These are phyloP conservation scores for Ophiocordyceps robertsii DNA, from an alignment of 2,329 filamentous ascomycete species.

Conservation along the genomic window DNA sequence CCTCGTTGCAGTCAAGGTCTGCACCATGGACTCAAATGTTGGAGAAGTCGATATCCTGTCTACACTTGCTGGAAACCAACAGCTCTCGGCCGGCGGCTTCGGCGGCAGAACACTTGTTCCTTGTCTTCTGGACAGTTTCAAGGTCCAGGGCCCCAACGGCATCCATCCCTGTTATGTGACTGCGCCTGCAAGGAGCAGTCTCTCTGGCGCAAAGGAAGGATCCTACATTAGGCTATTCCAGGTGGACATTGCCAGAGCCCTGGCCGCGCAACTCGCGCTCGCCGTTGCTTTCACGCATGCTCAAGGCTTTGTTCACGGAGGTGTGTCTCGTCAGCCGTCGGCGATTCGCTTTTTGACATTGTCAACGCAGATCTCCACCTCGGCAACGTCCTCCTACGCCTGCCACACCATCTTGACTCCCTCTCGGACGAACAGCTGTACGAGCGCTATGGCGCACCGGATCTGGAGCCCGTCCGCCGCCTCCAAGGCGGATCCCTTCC, in stretches of 20 bases:
- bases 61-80: background rate
- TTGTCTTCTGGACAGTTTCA: conserved; percentile 10
- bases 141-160: conserved; percentile 11
- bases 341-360: background rate
- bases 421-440: conserved; percentile 13
- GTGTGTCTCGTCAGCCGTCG: conserved; percentile 2
- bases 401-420: conserved; percentile 6
- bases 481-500: conserved; percentile 6
- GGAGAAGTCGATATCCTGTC: conserved; percentile 10
- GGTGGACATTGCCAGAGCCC: conserved; percentile 10
- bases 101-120: conserved; percentile 5
- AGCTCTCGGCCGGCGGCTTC: background rate
- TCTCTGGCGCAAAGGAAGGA: conserved; percentile 7
- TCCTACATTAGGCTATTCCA: conserved; percentile 8
- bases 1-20: conserved; percentile 19
- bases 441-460: conserved; percentile 7
- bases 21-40: conserved; percentile 9
- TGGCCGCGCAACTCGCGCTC: conserved; percentile 12
- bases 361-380: conserved; percentile 13
- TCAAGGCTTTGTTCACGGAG: conserved; percentile 16
- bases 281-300: conserved; percentile 14
- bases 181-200: conserved; percentile 10
- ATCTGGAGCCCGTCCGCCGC: conserved; percentile 8
- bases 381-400: conserved; percentile 17
- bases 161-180: conserved; percentile 13